A percentile compares a stretch with the other conserved stretches of the same genome.
Evolutionary conservation across 164 flowering plant genomes (phyloP).

Genomic region (Nymphaea thermarum): DNA sequence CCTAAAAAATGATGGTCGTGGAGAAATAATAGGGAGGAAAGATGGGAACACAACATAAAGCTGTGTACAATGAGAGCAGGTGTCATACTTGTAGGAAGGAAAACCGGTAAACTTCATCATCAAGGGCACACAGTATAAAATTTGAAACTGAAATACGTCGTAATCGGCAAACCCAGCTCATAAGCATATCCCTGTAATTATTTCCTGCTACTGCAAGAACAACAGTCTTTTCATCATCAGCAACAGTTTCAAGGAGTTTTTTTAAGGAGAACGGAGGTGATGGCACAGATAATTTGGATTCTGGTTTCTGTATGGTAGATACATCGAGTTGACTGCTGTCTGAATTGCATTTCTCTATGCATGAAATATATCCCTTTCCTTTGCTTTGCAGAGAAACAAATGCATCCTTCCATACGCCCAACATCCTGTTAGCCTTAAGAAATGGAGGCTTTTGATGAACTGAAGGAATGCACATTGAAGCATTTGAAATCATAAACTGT

Average conservation of each 20-base stretch:
- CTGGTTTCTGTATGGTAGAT: constrained; percentile 17
- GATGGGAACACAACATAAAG: background rate
- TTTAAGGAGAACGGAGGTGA: constrained; percentile 53
- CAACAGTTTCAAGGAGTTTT: constrained; percentile 36
- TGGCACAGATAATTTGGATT: constrained; percentile 8
- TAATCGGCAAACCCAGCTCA: constrained; percentile 96
- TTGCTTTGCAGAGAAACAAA: constrained; percentile 19
- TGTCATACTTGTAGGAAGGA: constrained; percentile 62
- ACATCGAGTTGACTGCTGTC: constrained; percentile 15
- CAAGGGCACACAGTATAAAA: constrained; percentile 80
- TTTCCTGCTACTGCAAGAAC: constrained; percentile 78
- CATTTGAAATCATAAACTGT: constrained; percentile 30
- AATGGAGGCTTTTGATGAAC: constrained; percentile 5
- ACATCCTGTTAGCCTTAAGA: constrained; percentile 2
- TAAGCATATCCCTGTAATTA: constrained; percentile 89
- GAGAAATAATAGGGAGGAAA: background rate
- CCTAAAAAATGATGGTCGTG: background rate
- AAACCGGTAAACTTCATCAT: constrained; percentile 60
- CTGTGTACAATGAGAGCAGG: background rate
- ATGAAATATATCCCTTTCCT: constrained; percentile 26
- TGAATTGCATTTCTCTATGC: constrained; percentile 23
- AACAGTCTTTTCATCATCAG: constrained; percentile 52
- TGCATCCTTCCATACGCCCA: constrained; percentile 22
- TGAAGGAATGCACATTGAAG: constrained; percentile 17
- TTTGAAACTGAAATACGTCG: constrained; percentile 48